Evolutionary conservation across 208 protist species (phyloP).

Genomic region (Trypanosoma caninum): DNA sequence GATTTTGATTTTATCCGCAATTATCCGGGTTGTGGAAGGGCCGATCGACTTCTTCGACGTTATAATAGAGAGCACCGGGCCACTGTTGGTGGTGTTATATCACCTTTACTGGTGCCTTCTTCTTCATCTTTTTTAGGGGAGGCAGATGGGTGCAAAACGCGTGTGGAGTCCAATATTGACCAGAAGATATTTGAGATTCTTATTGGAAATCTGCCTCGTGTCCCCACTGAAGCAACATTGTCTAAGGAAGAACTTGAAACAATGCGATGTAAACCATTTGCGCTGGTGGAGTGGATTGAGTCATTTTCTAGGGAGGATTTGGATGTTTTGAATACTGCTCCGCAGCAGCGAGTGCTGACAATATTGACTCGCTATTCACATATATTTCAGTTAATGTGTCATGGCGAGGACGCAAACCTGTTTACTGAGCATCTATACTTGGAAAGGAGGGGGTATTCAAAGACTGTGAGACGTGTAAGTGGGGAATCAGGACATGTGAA

Average conservation of each 20-base stretch:
- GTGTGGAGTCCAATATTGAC: slow-evolving; percentile 16
- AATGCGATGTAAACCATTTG: slow-evolving; percentile 36
- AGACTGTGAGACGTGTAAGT: neutral
- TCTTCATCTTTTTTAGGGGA: slow-evolving; percentile 1
- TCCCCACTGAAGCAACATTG: slow-evolving; percentile 19
- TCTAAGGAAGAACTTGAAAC: slow-evolving; percentile 20
- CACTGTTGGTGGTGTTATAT: slow-evolving; percentile 39
- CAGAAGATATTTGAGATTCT: slow-evolving; percentile 62
- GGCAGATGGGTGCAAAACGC: neutral
- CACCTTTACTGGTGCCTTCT: slow-evolving; percentile 10
- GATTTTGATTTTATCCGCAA: slow-evolving; percentile 71
- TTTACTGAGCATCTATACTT: slow-evolving; percentile 33
- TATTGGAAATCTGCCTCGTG: slow-evolving; percentile 58
- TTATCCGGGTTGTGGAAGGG: slow-evolving; percentile 63
- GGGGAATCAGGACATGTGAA: neutral
- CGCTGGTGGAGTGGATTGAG: slow-evolving; percentile 73
- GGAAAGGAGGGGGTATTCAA: slow-evolving; percentile 1
- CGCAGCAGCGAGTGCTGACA: slow-evolving; percentile 37
- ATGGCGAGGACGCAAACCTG: slow-evolving; percentile 45
- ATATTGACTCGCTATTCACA: slow-evolving; percentile 48
- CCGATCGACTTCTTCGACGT: slow-evolving; percentile 34
- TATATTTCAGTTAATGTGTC: slow-evolving; percentile 76
- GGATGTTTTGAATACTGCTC: slow-evolving; percentile 47
- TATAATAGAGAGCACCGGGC: slow-evolving; percentile 51
- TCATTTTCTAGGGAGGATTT: slow-evolving; percentile 56